Evolutionary conservation across 768 basidiomycete species (phyloP).

Genomic region (Strobilomyces confusus): DNA sequence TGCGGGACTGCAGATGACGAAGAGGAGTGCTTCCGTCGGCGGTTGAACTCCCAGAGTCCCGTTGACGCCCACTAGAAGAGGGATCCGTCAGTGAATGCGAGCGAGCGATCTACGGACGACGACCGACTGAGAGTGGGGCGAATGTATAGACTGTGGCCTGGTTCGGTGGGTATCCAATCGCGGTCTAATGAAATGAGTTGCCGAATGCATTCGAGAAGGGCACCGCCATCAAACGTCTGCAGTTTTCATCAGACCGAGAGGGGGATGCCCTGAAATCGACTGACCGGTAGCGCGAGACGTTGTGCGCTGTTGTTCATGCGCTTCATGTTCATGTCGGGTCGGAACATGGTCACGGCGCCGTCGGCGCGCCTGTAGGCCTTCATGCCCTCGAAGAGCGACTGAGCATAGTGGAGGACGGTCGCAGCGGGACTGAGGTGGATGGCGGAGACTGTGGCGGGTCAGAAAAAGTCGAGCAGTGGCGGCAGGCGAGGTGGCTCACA

Average conservation of each 20-base stretch:
- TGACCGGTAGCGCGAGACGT: conserved; percentile 72
- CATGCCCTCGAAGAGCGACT: conserved; percentile 89
- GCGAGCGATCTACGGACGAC: no score
- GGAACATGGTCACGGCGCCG: conserved; percentile 78
- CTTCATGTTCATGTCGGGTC: conserved; percentile 97
- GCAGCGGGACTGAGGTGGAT: conserved; percentile 32
- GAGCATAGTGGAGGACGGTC: conserved; percentile 91
- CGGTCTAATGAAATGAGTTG: conserved; percentile 78
- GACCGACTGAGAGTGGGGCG: conserved; percentile 67
- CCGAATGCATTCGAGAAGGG: conserved; percentile 77
- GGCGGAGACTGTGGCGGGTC: conserved; percentile 18
- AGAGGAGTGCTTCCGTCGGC: conserved; percentile 64
- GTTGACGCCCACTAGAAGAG: conserved; percentile 60
- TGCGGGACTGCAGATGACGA: conserved; percentile 57
- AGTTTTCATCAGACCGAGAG: conserved; percentile 3
- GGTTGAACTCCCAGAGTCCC: conserved; percentile 47
- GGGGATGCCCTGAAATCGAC: conserved; percentile 18
- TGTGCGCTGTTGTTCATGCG: conserved; percentile 85
- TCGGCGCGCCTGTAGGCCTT: conserved; percentile 81
- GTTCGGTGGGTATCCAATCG: conserved; percentile 86
- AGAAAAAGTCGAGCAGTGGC: not conserved
- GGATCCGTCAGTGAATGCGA: conserved; percentile 4
- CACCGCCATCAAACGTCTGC: conserved; percentile 74
- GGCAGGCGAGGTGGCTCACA: conserved; percentile 46
- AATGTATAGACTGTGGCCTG: conserved; percentile 89